phyloP scores from a whole-genome alignment of 352 stramenopile genomes.

The Globisporangium ultimum region DNA sequence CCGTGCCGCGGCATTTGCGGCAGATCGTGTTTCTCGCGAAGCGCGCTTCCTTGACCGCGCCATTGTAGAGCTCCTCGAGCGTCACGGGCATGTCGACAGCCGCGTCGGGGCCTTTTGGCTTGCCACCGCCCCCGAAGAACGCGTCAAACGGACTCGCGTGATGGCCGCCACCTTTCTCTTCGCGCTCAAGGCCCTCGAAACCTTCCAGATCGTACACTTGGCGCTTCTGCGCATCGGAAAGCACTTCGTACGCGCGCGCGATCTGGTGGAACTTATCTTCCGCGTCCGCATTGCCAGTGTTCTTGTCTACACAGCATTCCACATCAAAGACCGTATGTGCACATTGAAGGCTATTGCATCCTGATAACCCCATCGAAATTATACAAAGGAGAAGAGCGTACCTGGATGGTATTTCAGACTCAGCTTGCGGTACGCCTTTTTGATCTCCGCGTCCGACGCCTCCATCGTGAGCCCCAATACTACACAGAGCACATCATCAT shows the following conservation, averaged over 20 bases:
- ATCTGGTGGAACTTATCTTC: constrained; percentile 90
- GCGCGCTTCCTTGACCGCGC: constrained; percentile 64
- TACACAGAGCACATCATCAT: constrained; percentile 15
- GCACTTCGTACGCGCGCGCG: constrained; percentile 87
- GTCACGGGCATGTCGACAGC: constrained; percentile 75
- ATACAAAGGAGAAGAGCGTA: constrained; percentile 24
- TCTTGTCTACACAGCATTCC: constrained; percentile 64
- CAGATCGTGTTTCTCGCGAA: constrained; percentile 80
- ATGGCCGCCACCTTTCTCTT: constrained; percentile 50
- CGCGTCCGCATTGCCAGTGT: constrained; percentile 73
- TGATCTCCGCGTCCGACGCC: constrained; percentile 88
- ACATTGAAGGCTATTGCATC: constrained; percentile 3
- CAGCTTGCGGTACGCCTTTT: constrained; percentile 94
- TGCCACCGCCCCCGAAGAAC: constrained; percentile 70
- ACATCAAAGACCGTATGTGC: neutral
- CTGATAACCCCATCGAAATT: neutral
- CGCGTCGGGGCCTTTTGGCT: constrained; percentile 69
- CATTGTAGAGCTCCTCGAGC: constrained; percentile 86
- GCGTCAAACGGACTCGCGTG: constrained; percentile 69
- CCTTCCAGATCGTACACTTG: constrained; percentile 93
- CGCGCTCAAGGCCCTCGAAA: constrained; percentile 80
- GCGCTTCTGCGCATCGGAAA: constrained; percentile 87
- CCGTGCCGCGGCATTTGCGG: constrained; percentile 78
- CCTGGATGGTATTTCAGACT: constrained; percentile 96
- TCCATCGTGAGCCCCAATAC: constrained; percentile 79